A percentile compares a stretch with the other conserved stretches of the same genome.
Evolutionary conservation across 176 grass and related monocot genomes (phyloP).

Genomic region (Poa annua): DNA sequence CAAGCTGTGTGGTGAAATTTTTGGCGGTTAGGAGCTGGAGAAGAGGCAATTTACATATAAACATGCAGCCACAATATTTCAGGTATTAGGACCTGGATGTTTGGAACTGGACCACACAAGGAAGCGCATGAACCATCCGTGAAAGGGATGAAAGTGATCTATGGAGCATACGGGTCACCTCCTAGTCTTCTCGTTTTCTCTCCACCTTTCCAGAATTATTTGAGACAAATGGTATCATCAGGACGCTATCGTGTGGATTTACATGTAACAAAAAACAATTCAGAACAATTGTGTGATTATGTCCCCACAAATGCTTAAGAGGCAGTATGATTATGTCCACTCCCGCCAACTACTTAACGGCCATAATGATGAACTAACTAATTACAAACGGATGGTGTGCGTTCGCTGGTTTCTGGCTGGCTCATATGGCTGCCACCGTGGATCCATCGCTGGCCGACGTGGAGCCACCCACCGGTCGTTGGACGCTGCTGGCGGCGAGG

Average conservation of each 20-base stretch:
- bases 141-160: background rate
- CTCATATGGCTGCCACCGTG: conserved; percentile 39
- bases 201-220: background rate
- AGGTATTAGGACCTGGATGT: no score
- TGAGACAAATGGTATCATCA: background rate
- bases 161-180: background rate
- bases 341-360: background rate
- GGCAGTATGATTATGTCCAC: background rate
- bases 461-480: conserved; percentile 12
- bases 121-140: no score
- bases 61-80: no score
- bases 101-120: no score
- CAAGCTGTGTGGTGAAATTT: no score
- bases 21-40: no score
- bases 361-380: conserved; percentile 6
- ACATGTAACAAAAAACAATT: background rate
- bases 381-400: conserved; percentile 13
- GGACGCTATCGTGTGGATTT: conserved; percentile 8
- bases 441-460: conserved; percentile 19
- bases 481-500: conserved; percentile 7
- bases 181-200: background rate
- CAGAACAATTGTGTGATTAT: no score
- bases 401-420: background rate
- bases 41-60: no score
- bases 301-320: no score